These are phyloP conservation scores for Apophysomyces sp. DNA, from an alignment of 371 early-diverging fungal species.

Conservation along the genomic window DNA sequence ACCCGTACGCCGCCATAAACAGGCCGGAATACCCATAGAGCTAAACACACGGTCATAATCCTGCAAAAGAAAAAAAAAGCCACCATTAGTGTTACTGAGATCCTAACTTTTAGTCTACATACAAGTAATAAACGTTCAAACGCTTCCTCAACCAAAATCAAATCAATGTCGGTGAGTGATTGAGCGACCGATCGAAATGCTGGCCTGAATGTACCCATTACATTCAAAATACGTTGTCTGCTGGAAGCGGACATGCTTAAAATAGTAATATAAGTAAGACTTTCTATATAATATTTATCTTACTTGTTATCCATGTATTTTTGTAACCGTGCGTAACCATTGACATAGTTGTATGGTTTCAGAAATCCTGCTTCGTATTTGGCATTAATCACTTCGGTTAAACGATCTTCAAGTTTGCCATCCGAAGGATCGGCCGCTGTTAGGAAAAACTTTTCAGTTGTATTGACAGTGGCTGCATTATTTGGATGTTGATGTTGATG, in stretches of 20 bases:
- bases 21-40: constrained; percentile 93
- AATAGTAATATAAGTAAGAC: background rate
- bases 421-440: constrained; percentile 89
- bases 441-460: constrained; percentile 83
- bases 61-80: constrained; percentile 7
- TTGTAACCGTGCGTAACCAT: constrained; percentile 85
- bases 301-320: constrained; percentile 87
- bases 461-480: constrained; percentile 48
- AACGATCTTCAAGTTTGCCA: constrained; percentile 76
- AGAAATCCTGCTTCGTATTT: constrained; percentile 92
- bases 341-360: constrained; percentile 92
- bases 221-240: constrained; percentile 77
- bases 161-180: constrained; percentile 87
- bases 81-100: background rate
- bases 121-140: constrained; percentile 88
- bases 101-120: constrained; percentile 10
- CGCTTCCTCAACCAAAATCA: constrained; percentile 90
- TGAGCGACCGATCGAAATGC: constrained; percentile 83
- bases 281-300: constrained; percentile 6
- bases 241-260: constrained; percentile 69
- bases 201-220: constrained; percentile 86
- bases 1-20: constrained; percentile 93
- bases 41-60: constrained; percentile 94
- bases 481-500: constrained; percentile 6
- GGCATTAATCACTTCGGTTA: constrained; percentile 86